Conservation (phyloP, 2,329 filamentous ascomycete genomes). For the Chaetoscypha palmicola region DNA sequence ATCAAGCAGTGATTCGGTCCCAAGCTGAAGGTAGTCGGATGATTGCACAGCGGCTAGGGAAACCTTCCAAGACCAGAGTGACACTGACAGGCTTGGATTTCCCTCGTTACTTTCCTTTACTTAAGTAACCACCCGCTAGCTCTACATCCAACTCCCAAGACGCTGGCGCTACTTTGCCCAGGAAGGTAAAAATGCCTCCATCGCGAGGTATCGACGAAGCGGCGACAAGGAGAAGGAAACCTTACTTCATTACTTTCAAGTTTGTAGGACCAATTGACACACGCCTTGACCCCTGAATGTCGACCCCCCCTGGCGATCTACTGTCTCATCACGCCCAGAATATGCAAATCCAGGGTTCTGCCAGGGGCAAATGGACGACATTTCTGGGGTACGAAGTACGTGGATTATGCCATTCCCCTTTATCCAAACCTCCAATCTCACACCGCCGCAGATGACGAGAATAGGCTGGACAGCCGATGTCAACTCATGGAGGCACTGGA, state of each 20-base stretch:
- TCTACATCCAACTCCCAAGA: neutral
- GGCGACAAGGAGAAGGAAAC: neutral
- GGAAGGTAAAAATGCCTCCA: constrained; percentile 11
- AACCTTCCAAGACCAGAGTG: neutral
- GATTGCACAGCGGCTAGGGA: neutral
- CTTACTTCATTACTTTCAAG: neutral
- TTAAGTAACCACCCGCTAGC: neutral
- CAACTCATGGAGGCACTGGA: too few species aligned
- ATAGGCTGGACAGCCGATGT: too few species aligned
- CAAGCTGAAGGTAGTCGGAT: too few species aligned
- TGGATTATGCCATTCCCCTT: constrained; percentile 15
- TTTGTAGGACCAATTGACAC: too few species aligned
- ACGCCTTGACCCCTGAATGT: neutral
- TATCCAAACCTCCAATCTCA: constrained; percentile 8
- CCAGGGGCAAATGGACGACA: neutral
- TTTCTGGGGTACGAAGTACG: constrained; percentile 6
- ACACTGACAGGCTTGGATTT: too few species aligned
- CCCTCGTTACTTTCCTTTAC: neutral
- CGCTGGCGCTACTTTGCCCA: neutral
- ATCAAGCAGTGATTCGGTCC: too few species aligned
- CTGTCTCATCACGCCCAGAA: constrained; percentile 10
- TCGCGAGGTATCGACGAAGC: constrained; percentile 6
- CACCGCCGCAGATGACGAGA: neutral
- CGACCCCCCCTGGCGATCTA: constrained; percentile 7
- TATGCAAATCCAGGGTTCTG: neutral